Conservation (phyloP, 305 asterid genomes). For the Rubia balearica region DNA sequence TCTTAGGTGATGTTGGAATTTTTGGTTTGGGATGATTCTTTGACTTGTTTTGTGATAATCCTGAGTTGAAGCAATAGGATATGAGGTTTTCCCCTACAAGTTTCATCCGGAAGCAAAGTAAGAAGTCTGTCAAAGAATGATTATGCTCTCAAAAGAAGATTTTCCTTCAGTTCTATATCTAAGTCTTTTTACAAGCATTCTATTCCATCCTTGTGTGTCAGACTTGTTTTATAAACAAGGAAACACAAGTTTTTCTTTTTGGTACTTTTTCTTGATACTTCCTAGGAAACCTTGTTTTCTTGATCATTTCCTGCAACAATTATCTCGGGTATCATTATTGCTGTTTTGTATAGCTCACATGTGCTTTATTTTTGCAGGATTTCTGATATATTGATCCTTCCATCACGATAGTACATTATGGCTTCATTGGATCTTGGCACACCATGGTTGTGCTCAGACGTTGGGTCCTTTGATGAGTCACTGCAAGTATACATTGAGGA, state of each 20-base stretch:
- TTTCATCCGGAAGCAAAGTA: background rate
- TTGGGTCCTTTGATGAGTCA: conserved; percentile 46
- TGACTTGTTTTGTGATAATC: conserved; percentile 9
- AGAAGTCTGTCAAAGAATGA: conserved; percentile 6
- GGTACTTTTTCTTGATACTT: background rate
- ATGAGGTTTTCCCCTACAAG: background rate
- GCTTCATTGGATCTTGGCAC: conserved; percentile 40
- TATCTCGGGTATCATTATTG: background rate
- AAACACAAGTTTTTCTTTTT: background rate
- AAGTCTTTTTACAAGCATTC: background rate
- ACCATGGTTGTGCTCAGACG: conserved; percentile 43
- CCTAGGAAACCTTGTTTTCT: background rate
- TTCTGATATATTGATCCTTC: conserved; percentile 14
- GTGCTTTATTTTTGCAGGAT: conserved; percentile 28
- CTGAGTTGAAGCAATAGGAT: conserved; percentile 14
- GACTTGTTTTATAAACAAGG: background rate
- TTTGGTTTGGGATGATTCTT: conserved; percentile 1
- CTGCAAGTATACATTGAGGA: conserved; percentile 51
- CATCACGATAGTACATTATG: conserved; percentile 30
- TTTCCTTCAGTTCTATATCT: background rate
- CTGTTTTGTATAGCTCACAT: background rate
- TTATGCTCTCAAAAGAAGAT: conserved; percentile 5
- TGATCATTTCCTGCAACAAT: background rate
- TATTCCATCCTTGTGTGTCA: background rate
- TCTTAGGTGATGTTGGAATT: background rate